A percentile compares a stretch with the other conserved stretches of the same genome.
Evolutionary conservation across 371 early-diverging fungal species (phyloP).

Genomic region (Mucor plumbeus): DNA sequence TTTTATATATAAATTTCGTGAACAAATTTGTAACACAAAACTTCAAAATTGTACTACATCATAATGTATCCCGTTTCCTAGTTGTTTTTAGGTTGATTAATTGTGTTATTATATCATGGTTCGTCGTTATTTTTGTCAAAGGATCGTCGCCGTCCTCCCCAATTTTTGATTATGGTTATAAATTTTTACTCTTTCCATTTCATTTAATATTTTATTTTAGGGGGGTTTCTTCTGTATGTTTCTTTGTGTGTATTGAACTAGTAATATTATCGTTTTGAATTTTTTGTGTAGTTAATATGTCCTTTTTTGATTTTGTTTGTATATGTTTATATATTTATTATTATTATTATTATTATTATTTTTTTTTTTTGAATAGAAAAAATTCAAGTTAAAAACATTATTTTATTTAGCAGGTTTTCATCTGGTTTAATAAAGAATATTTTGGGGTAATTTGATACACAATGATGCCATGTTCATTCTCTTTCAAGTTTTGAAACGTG

Average conservation of each 20-base stretch:
- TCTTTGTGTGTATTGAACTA: not conserved
- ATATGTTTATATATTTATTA: too few relatives aligned
- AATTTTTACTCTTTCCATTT: not conserved
- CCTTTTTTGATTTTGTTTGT: conserved; percentile 6
- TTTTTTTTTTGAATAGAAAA: too few relatives aligned
- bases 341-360: too few relatives aligned
- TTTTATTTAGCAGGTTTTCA: not conserved
- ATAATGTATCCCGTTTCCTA: not conserved
- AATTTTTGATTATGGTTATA: too few relatives aligned
- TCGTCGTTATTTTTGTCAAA: not conserved
- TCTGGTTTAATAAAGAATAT: not conserved
- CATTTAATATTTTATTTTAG: not conserved
- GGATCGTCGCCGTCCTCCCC: not conserved
- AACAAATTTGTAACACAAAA: conserved; percentile 5
- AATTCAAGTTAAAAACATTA: not conserved
- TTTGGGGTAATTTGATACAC: not conserved
- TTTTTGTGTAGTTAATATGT: conserved; percentile 4
- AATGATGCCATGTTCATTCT: not conserved
- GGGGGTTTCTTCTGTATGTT: not conserved
- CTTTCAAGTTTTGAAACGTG: not conserved
- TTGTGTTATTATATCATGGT: not conserved
- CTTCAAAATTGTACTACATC: conserved; percentile 8
- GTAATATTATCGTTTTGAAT: not conserved
- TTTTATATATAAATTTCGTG: not conserved
- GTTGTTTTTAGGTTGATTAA: conserved; percentile 9